A percentile compares a stretch with the other conserved stretches of the same genome.
These are phyloP conservation scores for Mucor piriformis DNA, from an alignment of 371 early-diverging fungal genomes.

Conservation along the genomic window DNA sequence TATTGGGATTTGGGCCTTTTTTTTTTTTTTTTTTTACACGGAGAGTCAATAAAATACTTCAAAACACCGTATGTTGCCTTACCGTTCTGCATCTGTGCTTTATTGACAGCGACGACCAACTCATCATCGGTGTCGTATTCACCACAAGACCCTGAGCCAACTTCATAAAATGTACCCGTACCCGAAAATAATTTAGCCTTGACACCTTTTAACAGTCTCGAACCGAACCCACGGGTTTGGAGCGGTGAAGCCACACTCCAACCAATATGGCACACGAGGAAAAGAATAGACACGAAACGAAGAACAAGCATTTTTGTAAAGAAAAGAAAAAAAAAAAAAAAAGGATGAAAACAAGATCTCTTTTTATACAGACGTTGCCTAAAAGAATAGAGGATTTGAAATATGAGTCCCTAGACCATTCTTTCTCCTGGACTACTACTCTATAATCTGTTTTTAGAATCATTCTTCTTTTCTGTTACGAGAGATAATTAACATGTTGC, in stretches of 20 bases:
- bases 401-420: conserved; percentile 3
- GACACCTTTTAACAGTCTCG: not conserved
- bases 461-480: not conserved
- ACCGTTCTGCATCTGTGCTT: conserved; percentile 47
- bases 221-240: not conserved
- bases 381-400: not conserved
- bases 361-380: not conserved
- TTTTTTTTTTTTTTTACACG: not conserved
- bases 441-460: not conserved
- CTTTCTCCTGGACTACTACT: not conserved
- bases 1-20: conserved; percentile 41
- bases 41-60: no score
- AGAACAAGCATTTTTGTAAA: not conserved
- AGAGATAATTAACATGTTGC: not conserved
- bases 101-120: conserved; percentile 41
- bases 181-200: conserved; percentile 23
- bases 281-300: not conserved
- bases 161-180: conserved; percentile 37
- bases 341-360: not conserved
- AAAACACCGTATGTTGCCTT: no score
- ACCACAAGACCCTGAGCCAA: conserved; percentile 46
- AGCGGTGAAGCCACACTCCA: not conserved
- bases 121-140: conserved; percentile 29
- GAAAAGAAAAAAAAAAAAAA: not conserved
- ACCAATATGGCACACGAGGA: not conserved